Evolutionary conservation across 257 asterid species (phyloP).

Genomic region (Craterostigma plantagineum): DNA sequence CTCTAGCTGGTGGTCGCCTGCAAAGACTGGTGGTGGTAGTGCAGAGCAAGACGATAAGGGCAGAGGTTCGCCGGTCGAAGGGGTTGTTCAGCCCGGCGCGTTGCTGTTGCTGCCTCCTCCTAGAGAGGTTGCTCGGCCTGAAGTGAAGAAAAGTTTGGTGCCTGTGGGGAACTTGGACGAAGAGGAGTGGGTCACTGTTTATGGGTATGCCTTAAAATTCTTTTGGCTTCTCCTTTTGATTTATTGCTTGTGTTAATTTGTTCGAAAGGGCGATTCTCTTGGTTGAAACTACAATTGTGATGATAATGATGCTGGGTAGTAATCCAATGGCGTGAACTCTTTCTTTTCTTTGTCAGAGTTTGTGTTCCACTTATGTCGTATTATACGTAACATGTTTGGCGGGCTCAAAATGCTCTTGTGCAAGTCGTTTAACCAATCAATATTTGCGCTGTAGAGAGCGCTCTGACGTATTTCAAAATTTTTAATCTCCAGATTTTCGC

Average conservation of each 20-base stretch:
- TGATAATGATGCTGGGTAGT: not conserved
- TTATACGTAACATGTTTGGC: too few relatives aligned
- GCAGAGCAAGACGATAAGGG: constrained; percentile 76
- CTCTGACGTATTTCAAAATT: not conserved
- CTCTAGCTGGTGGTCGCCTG: constrained; percentile 79
- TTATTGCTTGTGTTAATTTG: not conserved
- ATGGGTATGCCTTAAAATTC: constrained; percentile 48
- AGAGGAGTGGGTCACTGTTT: constrained; percentile 96
- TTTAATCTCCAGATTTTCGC: constrained; percentile 39
- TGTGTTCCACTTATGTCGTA: too few relatives aligned
- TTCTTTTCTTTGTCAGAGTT: too few relatives aligned
- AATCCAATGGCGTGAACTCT: too few relatives aligned
- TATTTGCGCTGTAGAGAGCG: too few relatives aligned
- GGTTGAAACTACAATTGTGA: not conserved
- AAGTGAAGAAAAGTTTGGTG: constrained; percentile 43
- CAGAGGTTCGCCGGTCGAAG: constrained; percentile 90
- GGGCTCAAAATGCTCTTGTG: too few relatives aligned
- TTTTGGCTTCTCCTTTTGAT: not conserved
- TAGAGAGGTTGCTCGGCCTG: constrained; percentile 96
- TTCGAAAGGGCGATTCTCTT: not conserved
- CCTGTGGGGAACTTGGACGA: constrained; percentile 59
- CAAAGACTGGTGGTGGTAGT: constrained; percentile 49
- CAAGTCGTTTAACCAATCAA: too few relatives aligned
- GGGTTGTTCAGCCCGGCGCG: constrained; percentile 81
- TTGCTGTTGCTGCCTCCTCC: constrained; percentile 79